phyloP scores from a whole-genome alignment of 805 yeast genomes.

The Ogataea degrootiae region DNA sequence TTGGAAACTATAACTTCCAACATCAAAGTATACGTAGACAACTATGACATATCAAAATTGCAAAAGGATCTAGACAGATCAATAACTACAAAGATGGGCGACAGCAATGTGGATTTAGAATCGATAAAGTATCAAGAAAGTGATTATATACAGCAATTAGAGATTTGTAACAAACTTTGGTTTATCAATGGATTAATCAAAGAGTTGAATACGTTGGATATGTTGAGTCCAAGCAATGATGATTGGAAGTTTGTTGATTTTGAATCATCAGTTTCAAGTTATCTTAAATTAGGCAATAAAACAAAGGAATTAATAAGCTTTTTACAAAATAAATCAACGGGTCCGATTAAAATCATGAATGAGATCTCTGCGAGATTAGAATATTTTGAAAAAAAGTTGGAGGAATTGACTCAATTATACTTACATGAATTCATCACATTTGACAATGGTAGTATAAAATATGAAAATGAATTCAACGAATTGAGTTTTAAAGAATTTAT shows the following conservation, averaged over 20 bases:
- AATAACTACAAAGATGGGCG: not conserved
- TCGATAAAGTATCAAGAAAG: constrained; percentile 8
- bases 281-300: constrained; percentile 14
- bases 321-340: not conserved
- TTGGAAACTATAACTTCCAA: not conserved
- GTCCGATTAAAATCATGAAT: constrained; percentile 11
- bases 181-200: constrained; percentile 25
- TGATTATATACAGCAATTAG: constrained; percentile 22
- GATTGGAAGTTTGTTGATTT: constrained; percentile 13
- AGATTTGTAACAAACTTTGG: constrained; percentile 29
- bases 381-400: constrained; percentile 6
- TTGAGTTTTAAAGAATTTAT: constrained; percentile 15
- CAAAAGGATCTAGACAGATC: constrained; percentile 7
- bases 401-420: constrained; percentile 4
- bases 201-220: constrained; percentile 16
- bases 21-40: constrained; percentile 1
- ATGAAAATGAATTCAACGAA: constrained; percentile 7
- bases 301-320: constrained; percentile 6
- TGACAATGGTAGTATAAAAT: constrained; percentile 8
- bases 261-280: constrained; percentile 9
- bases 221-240: constrained; percentile 3
- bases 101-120: not conserved
- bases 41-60: constrained; percentile 10
- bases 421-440: constrained; percentile 14
- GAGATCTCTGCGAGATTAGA: constrained; percentile 11